Evolutionary conservation across 2,329 filamentous ascomycete genomes (phyloP), one percentile per base, ranked within the genome.

Genomic region (Aspergillus novofumigatus): DNA sequence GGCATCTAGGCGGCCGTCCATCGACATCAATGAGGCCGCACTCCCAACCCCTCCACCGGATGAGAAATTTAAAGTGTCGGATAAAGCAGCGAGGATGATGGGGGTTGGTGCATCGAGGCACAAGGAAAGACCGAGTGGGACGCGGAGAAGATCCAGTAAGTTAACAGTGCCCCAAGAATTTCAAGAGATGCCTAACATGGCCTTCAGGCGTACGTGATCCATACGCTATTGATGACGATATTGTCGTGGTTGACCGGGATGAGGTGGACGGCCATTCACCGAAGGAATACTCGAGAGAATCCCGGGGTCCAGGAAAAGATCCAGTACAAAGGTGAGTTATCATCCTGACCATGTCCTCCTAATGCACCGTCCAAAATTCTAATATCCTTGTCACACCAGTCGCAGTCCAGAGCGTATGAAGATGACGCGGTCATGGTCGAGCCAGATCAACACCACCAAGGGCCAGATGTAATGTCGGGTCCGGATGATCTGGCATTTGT

Each of bases 1-100:
- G 4, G 68, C 67, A 53, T 88, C 90, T 53, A 83, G 89, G 55
- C 86, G 88, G 41, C 81, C 86, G 60, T 89, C 90, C 0, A 74
- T 88, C 17, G 89, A 91, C 53, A 82, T 86, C 59, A 79, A 82
- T 42, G 74, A 78, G 28, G 80, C 80, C 60, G 88, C 86, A 7
- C 78, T 92, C 59, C 80, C 84, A 49, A 90, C 89, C 21, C 89
- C 90, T 3, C 88, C 90, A 8, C 85, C 88, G 2, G 90, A 92
- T 29, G 84, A 88, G 32, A 77, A 80, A 45, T 81, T 81, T 3
- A 83, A 84, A 52, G 82, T 91, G 68, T 82, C 87, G 7, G 82
- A 85, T 49, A 96, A 95, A 73, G 91, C 90, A 28, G 90, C 90
- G 32, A 92, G 87, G 73, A 75, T 93, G 53, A 85, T 94, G 85